A percentile compares a stretch with the other conserved stretches of the same genome.
phyloP scores from a whole-genome alignment of 257 asterid species.

The Datura wrightii region DNA sequence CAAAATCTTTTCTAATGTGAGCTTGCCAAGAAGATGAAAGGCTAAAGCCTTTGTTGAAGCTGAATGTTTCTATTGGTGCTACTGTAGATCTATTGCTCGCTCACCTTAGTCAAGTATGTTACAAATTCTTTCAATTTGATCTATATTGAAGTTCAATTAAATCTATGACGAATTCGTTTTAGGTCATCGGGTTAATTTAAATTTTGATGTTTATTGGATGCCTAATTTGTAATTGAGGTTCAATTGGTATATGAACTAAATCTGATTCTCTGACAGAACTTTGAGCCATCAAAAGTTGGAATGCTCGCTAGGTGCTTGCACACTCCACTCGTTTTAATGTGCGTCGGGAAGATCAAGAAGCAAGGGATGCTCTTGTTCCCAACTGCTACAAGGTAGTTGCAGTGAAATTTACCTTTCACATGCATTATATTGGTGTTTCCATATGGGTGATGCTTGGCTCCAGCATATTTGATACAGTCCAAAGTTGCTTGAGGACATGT shows the following conservation, averaged over 20 bases:
- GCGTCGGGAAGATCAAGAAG: conserved; percentile 84
- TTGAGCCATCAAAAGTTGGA: conserved; percentile 92
- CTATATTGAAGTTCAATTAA: neutral
- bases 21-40: conserved; percentile 98
- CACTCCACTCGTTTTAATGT: conserved; percentile 78
- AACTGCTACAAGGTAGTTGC: conserved; percentile 71
- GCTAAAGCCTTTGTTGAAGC: conserved; percentile 88
- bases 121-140: neutral
- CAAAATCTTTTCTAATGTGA: conserved; percentile 47
- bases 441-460: neutral
- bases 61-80: conserved; percentile 66
- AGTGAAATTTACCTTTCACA: neutral
- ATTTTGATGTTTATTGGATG: neutral
- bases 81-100: conserved; percentile 79
- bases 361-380: conserved; percentile 76
- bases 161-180: neutral
- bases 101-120: conserved; percentile 76
- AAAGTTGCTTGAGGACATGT: too few species aligned
- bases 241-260: neutral
- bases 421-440: neutral
- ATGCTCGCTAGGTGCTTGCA: conserved; percentile 88
- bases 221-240: neutral
- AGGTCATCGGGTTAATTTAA: neutral
- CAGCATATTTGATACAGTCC: neutral
- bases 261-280: conserved; percentile 54